Conservation (phyloP, 2,329 filamentous ascomycete genomes). For the Trichophyton simii region DNA sequence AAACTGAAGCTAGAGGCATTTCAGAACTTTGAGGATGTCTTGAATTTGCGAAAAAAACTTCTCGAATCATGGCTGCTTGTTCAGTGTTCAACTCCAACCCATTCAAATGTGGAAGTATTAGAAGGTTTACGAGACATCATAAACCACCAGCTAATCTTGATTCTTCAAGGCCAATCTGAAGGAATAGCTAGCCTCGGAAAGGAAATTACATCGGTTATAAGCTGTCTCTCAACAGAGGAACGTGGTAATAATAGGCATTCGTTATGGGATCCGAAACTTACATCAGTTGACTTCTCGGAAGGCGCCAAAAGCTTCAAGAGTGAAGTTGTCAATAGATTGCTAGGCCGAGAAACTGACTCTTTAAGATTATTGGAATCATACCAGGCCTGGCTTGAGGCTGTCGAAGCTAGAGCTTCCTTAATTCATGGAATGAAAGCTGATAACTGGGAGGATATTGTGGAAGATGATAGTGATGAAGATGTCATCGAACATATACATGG, state of each 20-base stretch:
- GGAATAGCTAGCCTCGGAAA: constrained; percentile 54
- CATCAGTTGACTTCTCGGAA: constrained; percentile 52
- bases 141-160: constrained; percentile 52
- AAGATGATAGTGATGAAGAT: constrained; percentile 31
- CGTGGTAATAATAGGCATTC: constrained; percentile 18
- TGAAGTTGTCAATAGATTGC: constrained; percentile 53
- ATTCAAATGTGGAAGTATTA: constrained; percentile 49
- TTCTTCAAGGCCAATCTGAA: constrained; percentile 51
- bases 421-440: constrained; percentile 25
- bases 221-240: constrained; percentile 42
- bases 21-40: constrained; percentile 54
- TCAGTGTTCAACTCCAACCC: constrained; percentile 47
- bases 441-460: constrained; percentile 28
- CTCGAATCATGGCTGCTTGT: constrained; percentile 62
- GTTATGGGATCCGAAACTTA: constrained; percentile 56
- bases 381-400: constrained; percentile 57
- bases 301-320: constrained; percentile 58
- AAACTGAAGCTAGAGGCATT: constrained; percentile 47
- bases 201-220: constrained; percentile 50
- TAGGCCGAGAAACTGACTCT: constrained; percentile 59
- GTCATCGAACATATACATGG: constrained; percentile 22
- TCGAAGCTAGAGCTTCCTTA: constrained; percentile 39
- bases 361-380: constrained; percentile 52
- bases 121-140: constrained; percentile 55
- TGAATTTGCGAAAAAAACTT: constrained; percentile 56